phyloP scores from a whole-genome alignment of 257 asterid species.

The Solanum appendiculatum region DNA sequence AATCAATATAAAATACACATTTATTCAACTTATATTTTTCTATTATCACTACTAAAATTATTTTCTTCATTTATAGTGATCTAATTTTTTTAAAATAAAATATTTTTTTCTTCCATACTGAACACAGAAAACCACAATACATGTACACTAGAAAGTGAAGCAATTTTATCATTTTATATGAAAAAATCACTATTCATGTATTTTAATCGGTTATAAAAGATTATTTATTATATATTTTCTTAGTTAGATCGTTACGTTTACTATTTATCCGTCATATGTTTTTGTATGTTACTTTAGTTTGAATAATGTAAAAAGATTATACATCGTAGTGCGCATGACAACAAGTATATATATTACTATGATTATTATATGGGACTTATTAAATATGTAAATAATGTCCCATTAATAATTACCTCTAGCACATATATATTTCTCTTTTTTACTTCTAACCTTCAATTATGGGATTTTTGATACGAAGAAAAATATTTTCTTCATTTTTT shows the following conservation, averaged over 20 bases:
- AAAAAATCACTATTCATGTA: not conserved
- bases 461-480: not conserved
- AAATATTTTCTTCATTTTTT: not conserved
- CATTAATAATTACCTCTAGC: not conserved
- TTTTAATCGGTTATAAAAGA: not conserved
- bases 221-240: not conserved
- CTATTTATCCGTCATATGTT: not conserved
- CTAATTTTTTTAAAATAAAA: too few species aligned
- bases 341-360: too few species aligned
- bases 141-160: too few species aligned
- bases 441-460: too few species aligned
- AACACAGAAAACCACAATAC: too few species aligned
- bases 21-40: too few species aligned
- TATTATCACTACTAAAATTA: too few species aligned
- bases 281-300: too few species aligned
- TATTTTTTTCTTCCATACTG: too few species aligned
- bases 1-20: too few species aligned
- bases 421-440: too few species aligned
- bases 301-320: not conserved
- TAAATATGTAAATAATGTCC: not conserved
- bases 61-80: not conserved
- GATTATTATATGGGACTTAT: not conserved
- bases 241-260: not conserved
- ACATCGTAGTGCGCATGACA: not conserved
- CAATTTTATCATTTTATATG: not conserved